Conservation (phyloP, 2,329 filamentous ascomycete species). For the Zymoseptoria ardabiliae region DNA sequence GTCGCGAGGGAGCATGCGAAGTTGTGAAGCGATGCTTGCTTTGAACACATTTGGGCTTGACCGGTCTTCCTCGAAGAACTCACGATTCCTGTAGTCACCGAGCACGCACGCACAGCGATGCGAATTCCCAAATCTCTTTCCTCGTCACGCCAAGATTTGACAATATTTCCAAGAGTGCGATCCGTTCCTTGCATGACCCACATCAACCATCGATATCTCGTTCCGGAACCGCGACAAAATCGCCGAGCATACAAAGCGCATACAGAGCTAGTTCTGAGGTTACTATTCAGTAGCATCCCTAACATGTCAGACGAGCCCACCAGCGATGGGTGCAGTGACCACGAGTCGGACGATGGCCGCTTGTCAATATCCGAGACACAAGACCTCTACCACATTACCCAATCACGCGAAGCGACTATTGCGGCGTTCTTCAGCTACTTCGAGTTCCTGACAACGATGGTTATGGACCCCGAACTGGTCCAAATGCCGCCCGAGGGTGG, state of each 20-base stretch:
- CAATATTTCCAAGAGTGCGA: background rate
- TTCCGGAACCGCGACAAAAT: no score
- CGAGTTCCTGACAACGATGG: background rate
- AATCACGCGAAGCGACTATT: constrained; percentile 1
- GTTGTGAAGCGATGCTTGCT: background rate
- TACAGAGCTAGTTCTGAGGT: no score
- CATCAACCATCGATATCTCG: no score
- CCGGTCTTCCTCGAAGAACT: no score
- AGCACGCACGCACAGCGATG: no score
- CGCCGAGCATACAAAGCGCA: no score
- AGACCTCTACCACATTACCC: background rate
- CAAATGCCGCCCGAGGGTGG: constrained; percentile 3
- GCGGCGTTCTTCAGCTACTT: constrained; percentile 1
- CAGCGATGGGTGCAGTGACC: background rate
- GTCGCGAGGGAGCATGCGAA: background rate
- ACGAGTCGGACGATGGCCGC: background rate
- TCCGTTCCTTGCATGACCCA: background rate
- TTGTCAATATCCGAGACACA: background rate
- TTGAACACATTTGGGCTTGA: no score
- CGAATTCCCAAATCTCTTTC: background rate
- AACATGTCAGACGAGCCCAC: background rate
- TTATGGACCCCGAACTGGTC: background rate
- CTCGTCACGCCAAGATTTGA: background rate
- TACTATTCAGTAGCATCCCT: no score
- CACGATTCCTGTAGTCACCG: no score